These are phyloP conservation scores for Cudoniella acicularis DNA, from an alignment of 495 filamentous ascomycete species.

Conservation along the genomic window DNA sequence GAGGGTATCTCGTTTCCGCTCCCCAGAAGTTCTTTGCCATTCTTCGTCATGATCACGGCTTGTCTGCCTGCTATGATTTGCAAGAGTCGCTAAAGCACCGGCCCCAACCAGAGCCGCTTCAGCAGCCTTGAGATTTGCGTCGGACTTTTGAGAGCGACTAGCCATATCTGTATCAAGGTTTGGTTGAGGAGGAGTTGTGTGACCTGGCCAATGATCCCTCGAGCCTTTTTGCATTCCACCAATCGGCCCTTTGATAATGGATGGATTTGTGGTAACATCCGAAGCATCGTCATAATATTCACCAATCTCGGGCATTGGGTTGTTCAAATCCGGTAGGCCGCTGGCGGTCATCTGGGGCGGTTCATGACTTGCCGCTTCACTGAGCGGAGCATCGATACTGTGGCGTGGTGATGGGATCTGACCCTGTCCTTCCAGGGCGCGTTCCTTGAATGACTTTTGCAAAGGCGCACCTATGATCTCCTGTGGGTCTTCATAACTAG, in stretches of 20 bases:
- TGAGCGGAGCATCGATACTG: slow-evolving; percentile 63
- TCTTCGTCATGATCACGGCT: slow-evolving; percentile 51
- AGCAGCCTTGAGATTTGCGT: slow-evolving; percentile 28
- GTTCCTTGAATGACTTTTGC: slow-evolving; percentile 51
- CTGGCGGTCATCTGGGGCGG: slow-evolving; percentile 56
- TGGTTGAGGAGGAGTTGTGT: slow-evolving; percentile 43
- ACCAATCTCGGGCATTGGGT: slow-evolving; percentile 68
- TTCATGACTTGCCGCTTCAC: slow-evolving; percentile 53
- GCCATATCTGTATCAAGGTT: slow-evolving; percentile 27
- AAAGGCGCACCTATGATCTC: slow-evolving; percentile 24
- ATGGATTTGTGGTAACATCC: slow-evolving; percentile 75
- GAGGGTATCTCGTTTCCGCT: slow-evolving; percentile 52
- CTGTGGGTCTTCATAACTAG: slow-evolving; percentile 13
- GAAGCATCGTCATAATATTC: slow-evolving; percentile 39
- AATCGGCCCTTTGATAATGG: slow-evolving; percentile 40
- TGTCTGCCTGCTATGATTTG: slow-evolving; percentile 41
- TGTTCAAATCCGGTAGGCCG: slow-evolving; percentile 54
- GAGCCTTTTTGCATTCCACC: slow-evolving; percentile 45
- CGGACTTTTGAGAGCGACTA: slow-evolving; percentile 7
- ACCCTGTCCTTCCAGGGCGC: slow-evolving; percentile 40
- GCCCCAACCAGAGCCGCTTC: slow-evolving; percentile 40
- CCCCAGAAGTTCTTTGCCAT: slow-evolving; percentile 51
- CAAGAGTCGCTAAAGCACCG: slow-evolving; percentile 38
- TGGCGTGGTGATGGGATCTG: slow-evolving; percentile 68
- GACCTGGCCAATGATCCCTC: slow-evolving; percentile 51